These are phyloP conservation scores for Tetrastigma voinierianum DNA, from an alignment of 164 flowering plant species.

Conservation along the genomic window DNA sequence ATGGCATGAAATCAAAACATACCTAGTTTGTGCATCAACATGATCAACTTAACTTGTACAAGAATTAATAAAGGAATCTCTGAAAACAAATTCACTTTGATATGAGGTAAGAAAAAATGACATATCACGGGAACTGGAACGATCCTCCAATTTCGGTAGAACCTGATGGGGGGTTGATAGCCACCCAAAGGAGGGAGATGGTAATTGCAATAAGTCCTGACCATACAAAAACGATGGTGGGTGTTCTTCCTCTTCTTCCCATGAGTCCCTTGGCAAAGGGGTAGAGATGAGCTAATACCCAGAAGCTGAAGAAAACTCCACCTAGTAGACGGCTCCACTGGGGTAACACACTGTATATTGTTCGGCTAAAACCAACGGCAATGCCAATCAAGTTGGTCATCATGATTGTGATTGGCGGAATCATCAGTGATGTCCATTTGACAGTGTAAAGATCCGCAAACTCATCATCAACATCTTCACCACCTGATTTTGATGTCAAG, in stretches of 20 bases:
- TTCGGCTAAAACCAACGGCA: constrained; percentile 54
- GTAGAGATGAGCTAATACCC: constrained; percentile 73
- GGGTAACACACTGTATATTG: constrained; percentile 53
- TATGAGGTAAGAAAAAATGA: constrained; percentile 1
- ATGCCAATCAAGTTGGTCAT: constrained; percentile 62
- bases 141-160: constrained; percentile 42
- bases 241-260: constrained; percentile 69
- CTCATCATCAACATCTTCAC: constrained; percentile 59
- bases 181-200: constrained; percentile 67
- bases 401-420: constrained; percentile 61
- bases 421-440: constrained; percentile 71
- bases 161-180: constrained; percentile 51
- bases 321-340: constrained; percentile 63
- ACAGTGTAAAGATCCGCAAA: constrained; percentile 63
- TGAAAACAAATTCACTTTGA: constrained; percentile 4
- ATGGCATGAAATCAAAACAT: constrained; percentile 2
- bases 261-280: constrained; percentile 75
- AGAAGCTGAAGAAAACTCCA: constrained; percentile 70
- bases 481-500: constrained; percentile 60
- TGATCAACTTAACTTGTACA: background rate
- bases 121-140: constrained; percentile 47
- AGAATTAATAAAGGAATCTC: constrained; percentile 16
- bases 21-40: constrained; percentile 6
- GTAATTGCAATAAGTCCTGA: constrained; percentile 66
- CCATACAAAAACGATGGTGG: constrained; percentile 71